Percentiles rank a stretch among this genome's conserved stretches.
These are phyloP conservation scores for Tetrahymena malaccensis DNA, from an alignment of 73 alveolate species.

Conservation along the genomic window DNA sequence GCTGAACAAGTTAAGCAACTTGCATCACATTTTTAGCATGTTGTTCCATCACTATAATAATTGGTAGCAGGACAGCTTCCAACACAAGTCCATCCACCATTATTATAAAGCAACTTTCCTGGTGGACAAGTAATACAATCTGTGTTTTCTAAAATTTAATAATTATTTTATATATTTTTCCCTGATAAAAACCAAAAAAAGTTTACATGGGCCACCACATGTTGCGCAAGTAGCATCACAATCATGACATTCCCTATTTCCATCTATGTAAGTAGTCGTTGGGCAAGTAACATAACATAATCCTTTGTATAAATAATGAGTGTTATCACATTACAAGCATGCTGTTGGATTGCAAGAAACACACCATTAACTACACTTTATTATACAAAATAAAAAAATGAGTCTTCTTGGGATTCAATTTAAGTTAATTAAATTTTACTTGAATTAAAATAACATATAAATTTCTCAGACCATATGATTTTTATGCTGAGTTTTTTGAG, in stretches of 20 bases:
- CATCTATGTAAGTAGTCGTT: background rate
- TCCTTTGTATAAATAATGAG: background rate
- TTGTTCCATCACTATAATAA: background rate
- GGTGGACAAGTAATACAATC: background rate
- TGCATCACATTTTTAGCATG: background rate
- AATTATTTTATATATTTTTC: no score
- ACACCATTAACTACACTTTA: background rate
- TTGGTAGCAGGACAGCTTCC: background rate
- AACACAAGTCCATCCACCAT: background rate
- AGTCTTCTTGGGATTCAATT: background rate
- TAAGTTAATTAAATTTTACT: background rate
- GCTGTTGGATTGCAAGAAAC: background rate
- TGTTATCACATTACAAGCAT: background rate
- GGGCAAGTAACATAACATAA: background rate
- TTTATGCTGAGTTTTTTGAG: background rate
- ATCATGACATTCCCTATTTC: background rate
- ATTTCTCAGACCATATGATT: background rate
- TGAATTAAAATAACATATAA: background rate
- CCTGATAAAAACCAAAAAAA: no score
- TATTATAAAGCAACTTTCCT: background rate
- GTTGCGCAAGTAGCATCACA: background rate
- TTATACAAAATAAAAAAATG: background rate
- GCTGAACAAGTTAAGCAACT: background rate
- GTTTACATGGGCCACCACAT: background rate
- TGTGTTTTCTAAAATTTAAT: background rate